A percentile compares a stretch with the other conserved stretches of the same genome.
Evolutionary conservation across 306 rosid species (phyloP).

Genomic region (Cicer pinnatifidum): DNA sequence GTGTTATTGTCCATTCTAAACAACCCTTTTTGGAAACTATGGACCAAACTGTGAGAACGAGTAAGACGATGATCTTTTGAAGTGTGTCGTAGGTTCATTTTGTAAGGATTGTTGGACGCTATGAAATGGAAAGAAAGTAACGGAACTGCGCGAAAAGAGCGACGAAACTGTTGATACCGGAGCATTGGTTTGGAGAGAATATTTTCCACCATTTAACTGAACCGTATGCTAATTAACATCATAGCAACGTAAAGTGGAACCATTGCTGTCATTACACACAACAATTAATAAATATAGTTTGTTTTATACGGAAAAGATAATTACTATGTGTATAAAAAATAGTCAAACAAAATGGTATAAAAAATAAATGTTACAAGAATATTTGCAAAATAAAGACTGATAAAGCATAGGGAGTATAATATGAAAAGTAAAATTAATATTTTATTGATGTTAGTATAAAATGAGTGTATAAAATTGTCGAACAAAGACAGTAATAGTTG

Average conservation of each 20-base stretch:
- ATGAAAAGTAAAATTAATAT: too few species aligned
- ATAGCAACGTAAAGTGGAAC: constrained; percentile 94
- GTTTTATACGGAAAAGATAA: too few species aligned
- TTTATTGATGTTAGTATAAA: too few species aligned
- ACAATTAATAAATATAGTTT: too few species aligned
- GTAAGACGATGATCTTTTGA: constrained; percentile 73
- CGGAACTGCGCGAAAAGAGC: constrained; percentile 92
- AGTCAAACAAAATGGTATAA: too few species aligned
- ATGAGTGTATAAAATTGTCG: too few species aligned
- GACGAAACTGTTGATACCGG: constrained; percentile 88
- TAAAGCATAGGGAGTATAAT: too few species aligned
- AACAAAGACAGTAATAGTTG: too few species aligned
- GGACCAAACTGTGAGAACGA: constrained; percentile 59
- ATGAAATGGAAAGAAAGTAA: constrained; percentile 90
- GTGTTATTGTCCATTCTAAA: constrained; percentile 84
- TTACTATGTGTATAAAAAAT: too few species aligned
- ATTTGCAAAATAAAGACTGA: too few species aligned
- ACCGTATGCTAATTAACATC: constrained; percentile 86
- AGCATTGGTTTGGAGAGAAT: constrained; percentile 88
- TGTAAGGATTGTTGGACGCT: constrained; percentile 76
- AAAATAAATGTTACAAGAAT: too few species aligned
- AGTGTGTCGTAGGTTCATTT: constrained; percentile 83
- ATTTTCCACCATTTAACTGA: constrained; percentile 98
- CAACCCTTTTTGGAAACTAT: constrained; percentile 66
- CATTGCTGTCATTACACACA: constrained; percentile 78